phyloP scores from a whole-genome alignment of 2,329 filamentous ascomycete species.

The Mariannaea elegans region DNA sequence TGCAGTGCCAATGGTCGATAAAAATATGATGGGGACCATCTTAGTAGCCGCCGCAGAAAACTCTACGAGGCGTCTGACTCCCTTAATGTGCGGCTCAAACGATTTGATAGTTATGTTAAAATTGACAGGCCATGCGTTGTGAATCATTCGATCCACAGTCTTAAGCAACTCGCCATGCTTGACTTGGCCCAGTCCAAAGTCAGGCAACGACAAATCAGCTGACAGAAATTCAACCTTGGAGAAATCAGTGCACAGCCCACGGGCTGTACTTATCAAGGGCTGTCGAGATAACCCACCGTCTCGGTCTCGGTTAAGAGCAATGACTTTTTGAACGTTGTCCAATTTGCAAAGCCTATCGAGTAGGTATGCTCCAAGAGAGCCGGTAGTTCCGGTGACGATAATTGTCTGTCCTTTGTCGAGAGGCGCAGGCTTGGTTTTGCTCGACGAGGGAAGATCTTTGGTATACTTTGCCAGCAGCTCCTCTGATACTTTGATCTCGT shows the following conservation, averaged over 20 bases:
- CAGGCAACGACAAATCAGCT: slow-evolving; percentile 55
- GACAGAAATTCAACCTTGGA: slow-evolving; percentile 57
- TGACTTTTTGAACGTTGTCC: slow-evolving; percentile 33
- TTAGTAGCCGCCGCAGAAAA: slow-evolving; percentile 45
- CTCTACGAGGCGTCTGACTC: slow-evolving; percentile 60
- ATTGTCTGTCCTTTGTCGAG: slow-evolving; percentile 59
- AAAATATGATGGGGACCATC: slow-evolving; percentile 51
- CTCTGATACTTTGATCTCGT: background rate
- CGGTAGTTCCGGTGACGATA: slow-evolving; percentile 87
- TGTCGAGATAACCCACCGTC: slow-evolving; percentile 53
- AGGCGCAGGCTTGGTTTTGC: background rate
- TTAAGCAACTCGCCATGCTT: slow-evolving; percentile 27
- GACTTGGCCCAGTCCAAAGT: slow-evolving; percentile 56
- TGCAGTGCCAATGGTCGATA: slow-evolving; percentile 53
- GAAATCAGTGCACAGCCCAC: slow-evolving; percentile 49
- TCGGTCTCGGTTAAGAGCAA: slow-evolving; percentile 41
- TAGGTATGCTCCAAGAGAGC: slow-evolving; percentile 85
- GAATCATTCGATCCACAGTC: slow-evolving; percentile 51
- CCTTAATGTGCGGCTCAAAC: slow-evolving; percentile 60
- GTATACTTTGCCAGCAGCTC: background rate
- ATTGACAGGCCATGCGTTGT: slow-evolving; percentile 62
- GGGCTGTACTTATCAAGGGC: slow-evolving; percentile 43
- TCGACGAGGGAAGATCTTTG: background rate
- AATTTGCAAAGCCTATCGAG: slow-evolving; percentile 47
- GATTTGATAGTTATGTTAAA: slow-evolving; percentile 58